Percentiles rank a stretch among this genome's conserved stretches.
These are phyloP conservation scores for Cryptococcus maquisensis DNA, from an alignment of 1,284 basidiomycete species.

Conservation along the genomic window DNA sequence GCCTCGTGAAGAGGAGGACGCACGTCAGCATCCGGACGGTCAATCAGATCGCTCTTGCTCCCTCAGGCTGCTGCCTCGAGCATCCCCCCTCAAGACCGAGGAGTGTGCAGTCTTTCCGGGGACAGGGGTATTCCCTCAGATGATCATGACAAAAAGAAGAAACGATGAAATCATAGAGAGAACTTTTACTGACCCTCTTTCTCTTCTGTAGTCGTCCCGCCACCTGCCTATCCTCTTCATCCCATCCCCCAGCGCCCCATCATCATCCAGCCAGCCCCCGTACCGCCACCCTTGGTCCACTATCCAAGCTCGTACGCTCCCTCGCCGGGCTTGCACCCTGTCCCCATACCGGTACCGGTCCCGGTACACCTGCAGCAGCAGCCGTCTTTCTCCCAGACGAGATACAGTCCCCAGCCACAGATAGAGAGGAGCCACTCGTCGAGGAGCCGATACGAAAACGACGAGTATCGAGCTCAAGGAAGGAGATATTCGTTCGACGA, in stretches of 20 bases:
- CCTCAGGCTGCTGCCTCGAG: too few species aligned
- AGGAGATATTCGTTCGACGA: conserved; percentile 7
- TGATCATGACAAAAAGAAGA: background rate
- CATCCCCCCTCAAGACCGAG: too few species aligned
- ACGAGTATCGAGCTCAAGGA: background rate
- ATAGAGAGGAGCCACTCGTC: too few species aligned
- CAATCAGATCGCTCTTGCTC: too few species aligned
- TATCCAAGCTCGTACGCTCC: conserved; percentile 6
- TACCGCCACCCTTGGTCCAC: conserved; percentile 8
- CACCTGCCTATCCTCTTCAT: conserved; percentile 6
- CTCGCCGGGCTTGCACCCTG: background rate
- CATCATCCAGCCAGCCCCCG: conserved; percentile 4
- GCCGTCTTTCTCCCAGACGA: too few species aligned
- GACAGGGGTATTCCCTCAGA: too few species aligned
- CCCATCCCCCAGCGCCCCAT: conserved; percentile 2
- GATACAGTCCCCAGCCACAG: too few species aligned
- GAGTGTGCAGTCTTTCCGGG: too few species aligned
- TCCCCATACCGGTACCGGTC: background rate
- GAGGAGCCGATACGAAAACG: background rate
- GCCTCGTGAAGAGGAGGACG: too few species aligned
- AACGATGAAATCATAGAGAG: background rate
- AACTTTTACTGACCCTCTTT: background rate
- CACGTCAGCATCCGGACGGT: too few species aligned
- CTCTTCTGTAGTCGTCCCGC: conserved; percentile 7
- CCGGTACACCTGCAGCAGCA: background rate